Conservation (phyloP, 75 land plant species). For the Pseudotsuga menziesii region DNA sequence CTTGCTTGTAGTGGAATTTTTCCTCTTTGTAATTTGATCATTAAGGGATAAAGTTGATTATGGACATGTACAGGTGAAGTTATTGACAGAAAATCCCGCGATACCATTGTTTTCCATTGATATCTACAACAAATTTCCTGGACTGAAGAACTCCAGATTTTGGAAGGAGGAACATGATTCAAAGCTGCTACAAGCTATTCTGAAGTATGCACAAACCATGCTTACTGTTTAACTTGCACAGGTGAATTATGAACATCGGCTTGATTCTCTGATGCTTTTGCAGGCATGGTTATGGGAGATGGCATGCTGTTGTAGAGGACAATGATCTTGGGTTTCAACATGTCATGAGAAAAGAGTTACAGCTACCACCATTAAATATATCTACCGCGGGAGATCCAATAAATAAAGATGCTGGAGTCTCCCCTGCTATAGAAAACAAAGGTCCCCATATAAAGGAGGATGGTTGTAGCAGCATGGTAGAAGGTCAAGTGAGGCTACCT, state of each 20-base stretch:
- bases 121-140: slow-evolving; percentile 39
- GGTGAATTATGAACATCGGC: background rate
- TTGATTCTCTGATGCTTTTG: slow-evolving; percentile 10
- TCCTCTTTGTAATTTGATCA: background rate
- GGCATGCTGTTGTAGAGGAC: slow-evolving; percentile 92
- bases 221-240: background rate
- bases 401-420: slow-evolving; percentile 23
- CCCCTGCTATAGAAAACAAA: slow-evolving; percentile 6
- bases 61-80: slow-evolving; percentile 40
- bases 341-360: slow-evolving; percentile 59
- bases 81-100: slow-evolving; percentile 34
- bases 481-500: slow-evolving; percentile 11
- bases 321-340: slow-evolving; percentile 50
- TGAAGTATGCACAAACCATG: slow-evolving; percentile 51
- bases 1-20: slow-evolving; percentile 3
- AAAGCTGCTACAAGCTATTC: slow-evolving; percentile 63
- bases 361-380: slow-evolving; percentile 46
- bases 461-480: slow-evolving; percentile 8
- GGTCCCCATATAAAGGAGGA: background rate
- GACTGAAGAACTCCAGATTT: slow-evolving; percentile 45
- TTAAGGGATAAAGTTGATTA: background rate
- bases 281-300: slow-evolving; percentile 99
- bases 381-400: slow-evolving; percentile 24
- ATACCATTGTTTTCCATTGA: slow-evolving; percentile 51
- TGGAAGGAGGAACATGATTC: slow-evolving; percentile 93